These are phyloP conservation scores for Xylaria digitata DNA, from an alignment of 2,329 filamentous ascomycete genomes.

Conservation along the genomic window DNA sequence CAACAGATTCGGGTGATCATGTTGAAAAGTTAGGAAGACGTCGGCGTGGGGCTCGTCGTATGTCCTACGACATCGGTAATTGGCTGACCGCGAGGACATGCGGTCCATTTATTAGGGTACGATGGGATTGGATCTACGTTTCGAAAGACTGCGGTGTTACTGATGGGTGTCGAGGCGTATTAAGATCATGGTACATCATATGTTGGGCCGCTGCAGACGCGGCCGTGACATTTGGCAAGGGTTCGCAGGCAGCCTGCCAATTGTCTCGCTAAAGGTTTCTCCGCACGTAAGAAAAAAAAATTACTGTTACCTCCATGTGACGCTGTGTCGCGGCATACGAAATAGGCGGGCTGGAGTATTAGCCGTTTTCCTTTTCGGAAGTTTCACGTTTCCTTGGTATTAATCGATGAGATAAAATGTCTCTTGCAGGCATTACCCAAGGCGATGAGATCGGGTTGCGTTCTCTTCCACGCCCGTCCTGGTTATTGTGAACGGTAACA, in stretches of 20 bases:
- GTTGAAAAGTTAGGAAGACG: conserved; percentile 24
- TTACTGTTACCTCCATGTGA: conserved; percentile 32
- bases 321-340: conserved; percentile 30
- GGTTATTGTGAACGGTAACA: conserved; percentile 9
- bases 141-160: conserved; percentile 22
- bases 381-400: conserved; percentile 18
- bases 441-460: neutral
- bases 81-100: conserved; percentile 4
- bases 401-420: conserved; percentile 14
- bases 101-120: conserved; percentile 16
- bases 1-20: conserved; percentile 28
- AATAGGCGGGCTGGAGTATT: conserved; percentile 21
- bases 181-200: conserved; percentile 29
- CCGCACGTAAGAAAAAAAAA: conserved; percentile 12
- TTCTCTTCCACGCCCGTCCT: conserved; percentile 1
- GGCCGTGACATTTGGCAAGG: conserved; percentile 35
- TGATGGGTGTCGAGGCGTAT: conserved; percentile 22
- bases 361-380: conserved; percentile 29
- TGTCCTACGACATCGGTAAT: conserved; percentile 3
- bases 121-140: conserved; percentile 16
- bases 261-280: conserved; percentile 32
- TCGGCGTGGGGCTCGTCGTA: conserved; percentile 2
- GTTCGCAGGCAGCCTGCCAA: conserved; percentile 28
- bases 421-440: neutral
- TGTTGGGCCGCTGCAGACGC: conserved; percentile 33